Conservation (phyloP, 495 filamentous ascomycete genomes). For the Collariella sp. region DNA sequence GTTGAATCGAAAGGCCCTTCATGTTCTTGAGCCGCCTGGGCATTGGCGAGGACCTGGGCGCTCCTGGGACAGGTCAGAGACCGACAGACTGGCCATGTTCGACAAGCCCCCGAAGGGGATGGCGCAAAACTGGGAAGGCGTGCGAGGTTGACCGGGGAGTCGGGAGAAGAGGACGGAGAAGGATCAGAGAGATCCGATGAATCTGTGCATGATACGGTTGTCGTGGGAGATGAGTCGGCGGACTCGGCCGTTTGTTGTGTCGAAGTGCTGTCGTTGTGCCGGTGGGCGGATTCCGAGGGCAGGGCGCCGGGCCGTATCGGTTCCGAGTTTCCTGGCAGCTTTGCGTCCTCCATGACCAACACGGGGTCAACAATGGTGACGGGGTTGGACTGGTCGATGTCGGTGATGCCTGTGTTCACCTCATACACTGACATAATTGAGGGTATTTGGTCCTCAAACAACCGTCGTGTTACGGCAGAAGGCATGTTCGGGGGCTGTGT, state of each 20-base stretch:
- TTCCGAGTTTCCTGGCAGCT: conserved; percentile 20
- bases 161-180: conserved; percentile 83
- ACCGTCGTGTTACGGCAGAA: conserved; percentile 42
- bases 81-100: conserved; percentile 35
- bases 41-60: conserved; percentile 57
- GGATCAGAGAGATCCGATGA: conserved; percentile 81
- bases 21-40: conserved; percentile 78
- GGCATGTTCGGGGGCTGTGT: conserved; percentile 39
- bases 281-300: conserved; percentile 37
- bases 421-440: conserved; percentile 67
- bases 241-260: conserved; percentile 78
- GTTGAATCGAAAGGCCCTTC: conserved; percentile 87
- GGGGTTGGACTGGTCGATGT: conserved; percentile 35
- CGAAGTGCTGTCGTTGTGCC: conserved; percentile 61
- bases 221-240: conserved; percentile 89
- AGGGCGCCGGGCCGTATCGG: conserved; percentile 30
- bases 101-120: conserved; percentile 38
- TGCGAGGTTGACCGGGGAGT: conserved; percentile 63
- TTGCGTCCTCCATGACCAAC: conserved; percentile 33
- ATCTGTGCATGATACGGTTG: conserved; percentile 87
- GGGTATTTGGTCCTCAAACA: conserved; percentile 59
- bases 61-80: conserved; percentile 34
- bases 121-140: conserved; percentile 50
- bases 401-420: conserved; percentile 32
- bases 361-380: conserved; percentile 40